A percentile compares a stretch with the other conserved stretches of the same genome.
These are phyloP conservation scores for Chaetomium sp. DNA, from an alignment of 2,329 filamentous ascomycete genomes.

Conservation along the genomic window DNA sequence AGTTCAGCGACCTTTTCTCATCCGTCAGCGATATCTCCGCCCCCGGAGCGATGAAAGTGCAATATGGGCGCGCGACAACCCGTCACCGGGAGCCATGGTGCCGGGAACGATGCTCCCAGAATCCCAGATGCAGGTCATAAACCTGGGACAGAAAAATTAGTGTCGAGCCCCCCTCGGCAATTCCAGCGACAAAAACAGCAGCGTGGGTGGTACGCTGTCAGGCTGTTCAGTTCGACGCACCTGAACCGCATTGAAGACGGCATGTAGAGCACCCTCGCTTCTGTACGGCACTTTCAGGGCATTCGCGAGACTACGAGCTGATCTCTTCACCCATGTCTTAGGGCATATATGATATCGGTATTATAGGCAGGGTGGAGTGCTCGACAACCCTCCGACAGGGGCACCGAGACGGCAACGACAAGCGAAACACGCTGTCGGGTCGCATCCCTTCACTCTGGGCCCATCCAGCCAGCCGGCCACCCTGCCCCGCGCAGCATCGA, in stretches of 20 bases:
- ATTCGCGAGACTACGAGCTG: conserved; percentile 12
- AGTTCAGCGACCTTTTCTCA: background rate
- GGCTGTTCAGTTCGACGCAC: background rate
- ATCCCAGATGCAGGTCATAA: background rate
- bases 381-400: background rate
- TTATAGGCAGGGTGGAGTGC: background rate
- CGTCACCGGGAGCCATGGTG: conserved; percentile 3
- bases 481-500: background rate
- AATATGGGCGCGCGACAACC: background rate
- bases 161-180: conserved; percentile 5
- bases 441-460: conserved; percentile 14
- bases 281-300: conserved; percentile 24
- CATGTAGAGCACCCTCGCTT: conserved; percentile 20
- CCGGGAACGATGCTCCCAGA: background rate
- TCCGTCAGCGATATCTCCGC: background rate
- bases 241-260: conserved; percentile 9
- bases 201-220: conserved; percentile 8
- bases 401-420: conserved; percentile 17
- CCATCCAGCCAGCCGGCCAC: conserved; percentile 19
- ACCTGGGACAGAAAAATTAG: background rate
- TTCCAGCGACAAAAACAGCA: conserved; percentile 17
- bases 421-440: conserved; percentile 23
- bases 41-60: background rate
- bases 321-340: conserved; percentile 21
- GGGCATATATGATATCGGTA: conserved; percentile 1